Base-by-base conservation (phyloP, 768 basidiomycete species). In the Amyloporia xantha region DNA sequence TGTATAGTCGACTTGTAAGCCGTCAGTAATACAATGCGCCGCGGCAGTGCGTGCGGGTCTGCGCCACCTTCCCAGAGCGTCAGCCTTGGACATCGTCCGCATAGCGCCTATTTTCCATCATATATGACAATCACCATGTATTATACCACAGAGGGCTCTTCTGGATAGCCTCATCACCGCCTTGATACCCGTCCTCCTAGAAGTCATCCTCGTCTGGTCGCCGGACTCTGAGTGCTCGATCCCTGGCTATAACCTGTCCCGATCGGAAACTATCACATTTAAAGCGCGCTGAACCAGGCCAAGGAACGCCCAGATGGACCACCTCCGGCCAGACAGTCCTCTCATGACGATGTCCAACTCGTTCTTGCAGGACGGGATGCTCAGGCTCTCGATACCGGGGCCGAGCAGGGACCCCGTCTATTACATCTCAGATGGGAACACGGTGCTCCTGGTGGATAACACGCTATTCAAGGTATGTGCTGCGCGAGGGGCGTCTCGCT, bases 381-480 rank as follows among this genome's bases (percentile, higher is more conserved):
- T 64, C 44, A 54, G 55, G 5, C 59, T 64, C 6, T 58, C 56
- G 17, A 64, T 64, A n/a, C 61, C 63, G 11, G 62, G 62, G 1
- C 60, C 60, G 2, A 59, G 58, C n/a, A 52, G 60, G 27, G 63
- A 64, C 45, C 48, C 55, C 23, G 54, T 24, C 4, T 87, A 78
- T 58, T 88, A 87, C 61, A 72, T 85, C 51, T 67, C 73, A 36
- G 86, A 88, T 57, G 86, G 86, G 27, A 85, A 83, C 56, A 84
- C 79, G 54, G 70, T 86, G 10, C 60, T 88, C 30, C 68, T 78
- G 23, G 77, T 87, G 4, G 73, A 77, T 50, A 75, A 81, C 55
- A 79, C 75, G 5, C 62, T 88, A 47, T 88, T 88, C 66, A 86
- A 83, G 58, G 85, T 84, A 53, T 23, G 75, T 63, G 20, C 33